Base-by-base conservation (phyloP, 177 flowering plant species). In the Vitis hybrid region DNA sequence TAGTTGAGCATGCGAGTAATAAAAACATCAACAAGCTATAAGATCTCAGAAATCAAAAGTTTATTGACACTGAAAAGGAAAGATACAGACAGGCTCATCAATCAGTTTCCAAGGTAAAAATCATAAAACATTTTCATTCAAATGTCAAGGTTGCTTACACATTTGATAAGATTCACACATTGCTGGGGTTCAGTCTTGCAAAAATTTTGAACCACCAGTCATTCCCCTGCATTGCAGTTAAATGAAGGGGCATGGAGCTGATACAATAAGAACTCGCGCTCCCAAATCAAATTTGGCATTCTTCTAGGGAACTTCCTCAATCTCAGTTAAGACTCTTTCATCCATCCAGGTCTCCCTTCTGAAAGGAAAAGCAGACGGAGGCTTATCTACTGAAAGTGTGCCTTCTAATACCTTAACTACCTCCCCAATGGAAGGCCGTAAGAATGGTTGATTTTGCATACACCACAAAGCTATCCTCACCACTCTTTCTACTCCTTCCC, bases 341-440 rank as follows among this genome's bases (percentile, higher is more conserved):
- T 64, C 69, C 10, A 3, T 57, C 23, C 9, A 60, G 19, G 11
- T 73, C 17, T 62, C 78, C 50, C 74, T 51, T 56, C 58, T 59
- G 50, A 66, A 72, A 64, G 68, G 71, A 63, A 80, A 76, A 62
- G 62, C 45, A 4, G 74, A 72, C n/a, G 91, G 89, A 15, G 91
- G 91, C 60, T 69, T 83, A 72, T 84, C 90, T 19, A 84, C 88
- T 0, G 85, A 78, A 57, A 84, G 75, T 52, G 86, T 72, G 50
- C 90, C 88, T 78, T 86, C 86, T 55, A 86, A 77, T 21, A 86
- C 85, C 79, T 86, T 82, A 32, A 84, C 81, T 45, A 86, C 86
- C 76, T 86, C 90, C 48, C 83, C 76, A 52, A 84, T 80, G 48
- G 90, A 83, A 70, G 90, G 90, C 71, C 90, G 74, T 65, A 81